phyloP scores from a whole-genome alignment of 164 flowering plant species.

The Platanus orientalis region DNA sequence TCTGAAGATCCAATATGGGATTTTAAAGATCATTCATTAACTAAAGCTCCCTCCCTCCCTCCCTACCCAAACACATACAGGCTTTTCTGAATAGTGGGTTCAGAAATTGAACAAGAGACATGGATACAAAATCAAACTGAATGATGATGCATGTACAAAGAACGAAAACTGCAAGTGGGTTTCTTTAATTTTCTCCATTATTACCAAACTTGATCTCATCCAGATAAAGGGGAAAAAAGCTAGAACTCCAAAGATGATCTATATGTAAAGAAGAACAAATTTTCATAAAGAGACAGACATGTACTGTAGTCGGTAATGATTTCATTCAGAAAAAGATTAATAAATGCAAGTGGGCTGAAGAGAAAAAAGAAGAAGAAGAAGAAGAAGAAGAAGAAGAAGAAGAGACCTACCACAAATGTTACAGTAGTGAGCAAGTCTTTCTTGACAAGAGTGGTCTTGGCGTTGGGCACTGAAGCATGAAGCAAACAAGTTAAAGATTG shows the following conservation, averaged over 20 bases:
- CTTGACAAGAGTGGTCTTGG: constrained; percentile 22
- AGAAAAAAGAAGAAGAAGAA: constrained; percentile 1
- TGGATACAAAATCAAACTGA: not conserved
- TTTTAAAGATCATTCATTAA: too few relatives aligned
- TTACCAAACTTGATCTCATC: not conserved
- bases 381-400: not conserved
- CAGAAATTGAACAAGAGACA: too few relatives aligned
- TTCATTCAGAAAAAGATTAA: not conserved
- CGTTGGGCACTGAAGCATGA: constrained; percentile 48
- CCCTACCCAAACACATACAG: too few relatives aligned
- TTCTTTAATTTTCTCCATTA: not conserved
- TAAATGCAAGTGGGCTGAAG: constrained; percentile 4
- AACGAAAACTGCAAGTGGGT: not conserved
- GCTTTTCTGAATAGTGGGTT: too few relatives aligned
- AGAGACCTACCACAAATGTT: constrained; percentile 41
- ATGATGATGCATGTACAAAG: not conserved
- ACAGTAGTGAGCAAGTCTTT: constrained; percentile 31
- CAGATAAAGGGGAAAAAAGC: not conserved
- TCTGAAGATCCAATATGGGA: too few relatives aligned
- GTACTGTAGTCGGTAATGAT: constrained; percentile 8
- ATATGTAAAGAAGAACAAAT: not conserved
- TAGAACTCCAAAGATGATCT: not conserved
- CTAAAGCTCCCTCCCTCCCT: too few relatives aligned
- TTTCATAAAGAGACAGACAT: constrained; percentile 1
- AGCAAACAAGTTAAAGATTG: constrained; percentile 60